These are phyloP conservation scores for Massarina eburnea DNA, from an alignment of 2,329 filamentous ascomycete genomes.

Conservation along the genomic window DNA sequence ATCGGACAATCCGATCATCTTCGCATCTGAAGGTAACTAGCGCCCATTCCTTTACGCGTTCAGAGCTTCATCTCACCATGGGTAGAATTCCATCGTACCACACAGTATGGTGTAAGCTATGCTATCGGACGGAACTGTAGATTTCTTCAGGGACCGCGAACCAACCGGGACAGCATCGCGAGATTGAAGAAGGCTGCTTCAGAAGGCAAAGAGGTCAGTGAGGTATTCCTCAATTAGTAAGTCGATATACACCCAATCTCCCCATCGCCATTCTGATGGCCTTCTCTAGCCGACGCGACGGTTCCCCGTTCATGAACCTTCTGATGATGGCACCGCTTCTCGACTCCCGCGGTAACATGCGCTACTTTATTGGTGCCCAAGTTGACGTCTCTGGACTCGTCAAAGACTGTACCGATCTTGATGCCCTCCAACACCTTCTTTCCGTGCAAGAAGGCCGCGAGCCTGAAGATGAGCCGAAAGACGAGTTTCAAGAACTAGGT, in stretches of 20 bases:
- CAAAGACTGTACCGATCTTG: slow-evolving; percentile 66
- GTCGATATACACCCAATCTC: slow-evolving; percentile 17
- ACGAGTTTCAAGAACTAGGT: slow-evolving; percentile 66
- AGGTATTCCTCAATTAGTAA: slow-evolving; percentile 75
- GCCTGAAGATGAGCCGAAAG: slow-evolving; percentile 46
- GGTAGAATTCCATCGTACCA: slow-evolving; percentile 72
- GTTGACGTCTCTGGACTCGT: slow-evolving; percentile 70
- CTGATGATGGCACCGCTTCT: slow-evolving; percentile 72
- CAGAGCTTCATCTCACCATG: slow-evolving; percentile 11
- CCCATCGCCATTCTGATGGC: not conserved
- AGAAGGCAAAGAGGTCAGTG: slow-evolving; percentile 69
- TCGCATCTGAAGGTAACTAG: slow-evolving; percentile 73
- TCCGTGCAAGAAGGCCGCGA: slow-evolving; percentile 35
- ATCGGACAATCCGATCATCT: slow-evolving; percentile 74
- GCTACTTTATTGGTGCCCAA: slow-evolving; percentile 73
- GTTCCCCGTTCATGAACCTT: slow-evolving; percentile 75
- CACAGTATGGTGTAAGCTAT: slow-evolving; percentile 73
- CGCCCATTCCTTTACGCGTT: slow-evolving; percentile 5
- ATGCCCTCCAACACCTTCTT: slow-evolving; percentile 59
- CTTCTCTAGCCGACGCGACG: slow-evolving; percentile 63
- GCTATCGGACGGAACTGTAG: slow-evolving; percentile 75
- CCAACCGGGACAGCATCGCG: slow-evolving; percentile 63
- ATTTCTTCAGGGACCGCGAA: slow-evolving; percentile 75
- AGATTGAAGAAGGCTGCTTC: slow-evolving; percentile 64
- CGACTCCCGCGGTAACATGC: slow-evolving; percentile 65